Percentiles rank a stretch among this genome's conserved stretches.
phyloP scores from a whole-genome alignment of 176 grass and related monocot genomes.

The Triticum dicoccoides region DNA sequence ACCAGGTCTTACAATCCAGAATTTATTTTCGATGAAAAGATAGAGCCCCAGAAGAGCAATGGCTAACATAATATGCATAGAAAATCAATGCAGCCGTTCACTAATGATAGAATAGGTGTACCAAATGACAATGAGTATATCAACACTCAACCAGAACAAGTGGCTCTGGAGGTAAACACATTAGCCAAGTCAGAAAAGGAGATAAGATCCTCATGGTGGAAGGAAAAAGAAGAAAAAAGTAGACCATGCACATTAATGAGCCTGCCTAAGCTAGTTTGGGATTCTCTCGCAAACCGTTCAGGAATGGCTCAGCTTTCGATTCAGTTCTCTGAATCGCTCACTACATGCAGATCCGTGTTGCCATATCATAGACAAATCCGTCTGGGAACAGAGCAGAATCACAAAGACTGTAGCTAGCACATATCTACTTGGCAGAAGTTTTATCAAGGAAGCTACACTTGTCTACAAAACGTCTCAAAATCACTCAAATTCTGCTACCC shows the following conservation, averaged over 20 bases:
- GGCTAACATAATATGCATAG: background rate
- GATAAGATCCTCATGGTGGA: background rate
- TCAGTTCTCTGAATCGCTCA: background rate
- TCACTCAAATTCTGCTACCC: slow-evolving; percentile 5
- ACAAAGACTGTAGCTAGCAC: background rate
- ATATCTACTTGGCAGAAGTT: slow-evolving; percentile 21
- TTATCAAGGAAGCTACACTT: slow-evolving; percentile 2
- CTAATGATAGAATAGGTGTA: background rate
- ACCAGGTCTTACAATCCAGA: too few species aligned
- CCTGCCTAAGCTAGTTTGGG: background rate
- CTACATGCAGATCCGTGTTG: background rate
- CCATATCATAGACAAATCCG: background rate
- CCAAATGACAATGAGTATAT: background rate
- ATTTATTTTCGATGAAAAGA: too few species aligned
- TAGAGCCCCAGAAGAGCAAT: background rate
- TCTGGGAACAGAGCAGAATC: slow-evolving; percentile 7
- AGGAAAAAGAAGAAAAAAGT: background rate
- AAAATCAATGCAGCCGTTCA: background rate
- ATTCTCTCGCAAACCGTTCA: background rate
- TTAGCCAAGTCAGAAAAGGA: background rate
- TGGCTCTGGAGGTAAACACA: background rate
- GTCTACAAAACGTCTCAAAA: slow-evolving; percentile 5
- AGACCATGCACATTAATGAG: background rate
- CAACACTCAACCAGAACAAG: background rate
- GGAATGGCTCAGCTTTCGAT: slow-evolving; percentile 2